phyloP scores from a whole-genome alignment of 495 filamentous ascomycete species.

The Cladorrhinum samala region DNA sequence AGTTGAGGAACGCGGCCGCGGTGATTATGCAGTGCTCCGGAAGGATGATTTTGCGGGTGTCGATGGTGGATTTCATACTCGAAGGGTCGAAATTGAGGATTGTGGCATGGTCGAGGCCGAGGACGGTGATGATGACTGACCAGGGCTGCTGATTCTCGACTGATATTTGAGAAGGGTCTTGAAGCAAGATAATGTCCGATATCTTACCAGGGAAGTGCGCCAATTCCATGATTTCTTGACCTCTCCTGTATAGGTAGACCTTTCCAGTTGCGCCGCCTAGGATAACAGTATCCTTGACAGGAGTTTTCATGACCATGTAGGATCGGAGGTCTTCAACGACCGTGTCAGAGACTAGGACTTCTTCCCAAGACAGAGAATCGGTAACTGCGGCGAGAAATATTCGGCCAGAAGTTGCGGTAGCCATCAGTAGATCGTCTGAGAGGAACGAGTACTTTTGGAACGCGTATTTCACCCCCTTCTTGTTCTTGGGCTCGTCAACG shows the following conservation, averaged over 20 bases:
- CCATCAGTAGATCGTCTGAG: constrained; percentile 49
- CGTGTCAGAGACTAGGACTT: constrained; percentile 30
- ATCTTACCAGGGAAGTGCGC: constrained; percentile 44
- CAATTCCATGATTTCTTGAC: constrained; percentile 21
- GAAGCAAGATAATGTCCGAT: constrained; percentile 39
- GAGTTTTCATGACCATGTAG: constrained; percentile 40
- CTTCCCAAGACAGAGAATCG: constrained; percentile 30
- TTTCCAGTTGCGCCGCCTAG: constrained; percentile 50
- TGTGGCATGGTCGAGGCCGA: constrained; percentile 17
- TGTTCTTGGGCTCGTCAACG: neutral
- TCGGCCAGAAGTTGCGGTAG: constrained; percentile 53
- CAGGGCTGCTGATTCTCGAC: neutral
- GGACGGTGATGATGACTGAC: constrained; percentile 18
- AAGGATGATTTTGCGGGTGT: constrained; percentile 14
- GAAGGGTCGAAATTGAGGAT: constrained; percentile 14
- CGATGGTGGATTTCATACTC: neutral
- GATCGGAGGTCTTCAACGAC: constrained; percentile 29
- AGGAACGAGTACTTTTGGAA: constrained; percentile 64
- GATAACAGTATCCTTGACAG: constrained; percentile 33
- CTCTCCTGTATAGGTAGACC: constrained; percentile 41
- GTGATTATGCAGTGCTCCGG: constrained; percentile 22
- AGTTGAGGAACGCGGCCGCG: constrained; percentile 28
- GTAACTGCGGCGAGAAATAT: constrained; percentile 47
- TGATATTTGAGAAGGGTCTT: neutral
- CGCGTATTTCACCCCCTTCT: constrained; percentile 32